Percentiles rank a stretch among this genome's conserved stretches.
These are phyloP conservation scores for Fomitopsis betulina DNA, from an alignment of 1,284 basidiomycete species.

Conservation along the genomic window DNA sequence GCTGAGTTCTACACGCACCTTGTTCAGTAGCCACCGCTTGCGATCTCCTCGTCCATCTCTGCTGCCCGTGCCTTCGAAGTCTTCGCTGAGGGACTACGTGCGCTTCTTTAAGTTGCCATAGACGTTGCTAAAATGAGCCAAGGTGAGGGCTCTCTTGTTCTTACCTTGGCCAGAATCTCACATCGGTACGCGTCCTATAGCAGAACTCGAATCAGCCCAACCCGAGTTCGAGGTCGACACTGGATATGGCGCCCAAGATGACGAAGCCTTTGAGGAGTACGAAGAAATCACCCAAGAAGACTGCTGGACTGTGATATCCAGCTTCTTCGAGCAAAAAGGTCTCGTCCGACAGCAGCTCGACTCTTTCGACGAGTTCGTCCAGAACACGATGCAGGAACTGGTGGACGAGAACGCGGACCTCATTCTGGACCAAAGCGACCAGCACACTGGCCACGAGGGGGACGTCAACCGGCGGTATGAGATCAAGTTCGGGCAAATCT, in stretches of 20 bases:
- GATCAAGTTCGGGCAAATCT: constrained; percentile 97
- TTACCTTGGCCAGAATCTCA: not conserved
- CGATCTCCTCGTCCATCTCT: not conserved
- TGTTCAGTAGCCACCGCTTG: not conserved
- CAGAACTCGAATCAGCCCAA: constrained; percentile 35
- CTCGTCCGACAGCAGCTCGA: constrained; percentile 97
- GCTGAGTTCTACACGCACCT: not conserved
- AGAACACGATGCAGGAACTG: constrained; percentile 99
- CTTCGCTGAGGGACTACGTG: not conserved
- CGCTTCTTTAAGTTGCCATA: not conserved
- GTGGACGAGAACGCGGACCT: constrained; percentile 95
- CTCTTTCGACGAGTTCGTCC: constrained; percentile 98
- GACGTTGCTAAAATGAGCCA: constrained; percentile 15
- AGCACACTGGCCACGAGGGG: constrained; percentile 83
- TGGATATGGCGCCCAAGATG: constrained; percentile 52
- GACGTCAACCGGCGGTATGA: constrained; percentile 90
- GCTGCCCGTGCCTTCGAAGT: not conserved
- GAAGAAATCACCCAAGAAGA: constrained; percentile 90
- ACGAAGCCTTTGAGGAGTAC: constrained; percentile 55
- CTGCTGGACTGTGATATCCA: constrained; percentile 93
- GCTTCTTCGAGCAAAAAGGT: constrained; percentile 97
- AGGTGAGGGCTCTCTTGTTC: constrained; percentile 7
- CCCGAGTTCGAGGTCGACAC: constrained; percentile 57
- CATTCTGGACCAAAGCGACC: constrained; percentile 93
- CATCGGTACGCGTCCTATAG: not conserved